Evolutionary conservation across 805 yeast species (phyloP), one percentile per base, ranked within the genome.

Genomic region (Metschnikowia aberdeeniae): DNA sequence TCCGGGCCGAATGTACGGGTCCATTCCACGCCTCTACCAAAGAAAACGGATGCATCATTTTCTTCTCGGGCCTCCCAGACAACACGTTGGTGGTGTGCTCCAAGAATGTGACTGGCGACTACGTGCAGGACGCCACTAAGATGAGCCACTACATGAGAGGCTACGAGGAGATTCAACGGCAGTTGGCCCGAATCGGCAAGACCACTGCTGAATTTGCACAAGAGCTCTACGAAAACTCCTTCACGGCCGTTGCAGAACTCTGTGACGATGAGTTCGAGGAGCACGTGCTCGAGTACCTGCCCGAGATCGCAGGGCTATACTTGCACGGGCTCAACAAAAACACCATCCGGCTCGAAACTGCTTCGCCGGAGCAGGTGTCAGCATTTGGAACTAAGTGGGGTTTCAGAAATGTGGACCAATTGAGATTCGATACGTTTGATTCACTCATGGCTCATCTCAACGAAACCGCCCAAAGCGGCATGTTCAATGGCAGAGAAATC

Each of bases 201-300:
- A 59, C 75, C 3, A 49, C 72, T 1, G 52, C 55, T 10, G 77
- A 78, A 0, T 75, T 93, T 34, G 97, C 88, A 0, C 54, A 57
- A 31, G 62, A 64, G 1, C 67, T 93, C 6, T 75, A 73, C 54
- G 54, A 63, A 1, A 53, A 70, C 50, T 77, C 81, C 44, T 57
- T 80, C 29, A 93, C 99, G 1, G 96, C 96, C 0, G 96, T 89
- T 1, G 89, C 90, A 0, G 99, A 93, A 64, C 75, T 79, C 30
- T 93, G 99, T 63, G 97, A 93, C 60, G 99, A 93, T 57, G 64
- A 63, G 0, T 93, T 93, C 62, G 99, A 93, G 61, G 98, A 93
- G 62, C 99, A 93, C 61, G 86, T 93, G 6, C 70, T 93, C 40
- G 84, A 82, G 46, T 93, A 93, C 58, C 61, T 73, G 2, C 70